phyloP scores from a whole-genome alignment of 2,329 filamentous ascomycete genomes.

The Pseudogymnoascus sp. region DNA sequence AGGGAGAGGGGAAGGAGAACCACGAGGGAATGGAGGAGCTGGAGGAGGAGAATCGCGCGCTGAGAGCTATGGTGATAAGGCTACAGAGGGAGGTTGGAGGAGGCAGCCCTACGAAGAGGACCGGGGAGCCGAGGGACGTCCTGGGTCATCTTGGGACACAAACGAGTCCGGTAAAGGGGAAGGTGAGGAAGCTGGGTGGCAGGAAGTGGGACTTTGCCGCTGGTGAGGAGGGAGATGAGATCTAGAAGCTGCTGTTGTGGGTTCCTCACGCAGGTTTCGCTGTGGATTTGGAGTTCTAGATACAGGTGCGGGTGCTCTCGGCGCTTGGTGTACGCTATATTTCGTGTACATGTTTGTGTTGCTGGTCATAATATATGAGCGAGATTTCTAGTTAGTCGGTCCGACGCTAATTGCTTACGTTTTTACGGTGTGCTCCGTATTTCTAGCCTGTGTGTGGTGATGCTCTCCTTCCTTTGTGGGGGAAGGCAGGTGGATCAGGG shows the following conservation, averaged over 20 bases:
- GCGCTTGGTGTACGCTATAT: not conserved
- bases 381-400: not conserved
- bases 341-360: not conserved
- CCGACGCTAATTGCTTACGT: not conserved
- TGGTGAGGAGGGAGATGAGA: not conserved
- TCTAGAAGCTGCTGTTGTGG: not conserved
- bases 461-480: not conserved
- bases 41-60: slow-evolving; percentile 62
- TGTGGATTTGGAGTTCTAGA: not conserved
- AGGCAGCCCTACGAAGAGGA: not conserved
- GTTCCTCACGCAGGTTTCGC: not conserved
- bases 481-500: not conserved
- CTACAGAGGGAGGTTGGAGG: not conserved
- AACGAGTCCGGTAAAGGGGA: not conserved
- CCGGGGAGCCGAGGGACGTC: not conserved
- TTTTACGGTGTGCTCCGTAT: not conserved
- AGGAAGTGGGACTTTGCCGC: slow-evolving; percentile 2
- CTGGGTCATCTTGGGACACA: not conserved
- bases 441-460: not conserved
- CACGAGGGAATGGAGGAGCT: slow-evolving; percentile 58
- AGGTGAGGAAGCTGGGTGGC: not conserved
- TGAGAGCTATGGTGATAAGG: slow-evolving; percentile 36
- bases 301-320: not conserved
- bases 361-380: not conserved
- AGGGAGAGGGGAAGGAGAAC: slow-evolving; percentile 43